These are phyloP conservation scores for Aspergillus pseudoviridinutans DNA, from an alignment of 2,329 filamentous ascomycete genomes.

Conservation along the genomic window DNA sequence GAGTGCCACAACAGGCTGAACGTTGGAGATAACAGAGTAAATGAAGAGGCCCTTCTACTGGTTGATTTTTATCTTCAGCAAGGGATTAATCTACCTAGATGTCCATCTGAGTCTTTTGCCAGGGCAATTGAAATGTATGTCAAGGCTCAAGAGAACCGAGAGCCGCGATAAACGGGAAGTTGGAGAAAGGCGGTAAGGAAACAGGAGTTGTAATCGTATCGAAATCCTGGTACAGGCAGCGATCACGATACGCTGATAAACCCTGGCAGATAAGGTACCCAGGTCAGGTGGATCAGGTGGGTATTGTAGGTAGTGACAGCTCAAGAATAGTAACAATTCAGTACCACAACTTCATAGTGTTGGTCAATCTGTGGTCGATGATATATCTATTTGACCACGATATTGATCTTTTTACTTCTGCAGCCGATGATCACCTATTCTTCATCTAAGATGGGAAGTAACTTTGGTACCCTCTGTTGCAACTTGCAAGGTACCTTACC, in stretches of 20 bases:
- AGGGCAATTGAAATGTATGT: background rate
- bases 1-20: slow-evolving; percentile 1
- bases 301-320: background rate
- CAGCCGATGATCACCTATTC: background rate
- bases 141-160: background rate
- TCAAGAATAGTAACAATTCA: background rate
- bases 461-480: background rate
- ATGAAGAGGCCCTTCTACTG: background rate
- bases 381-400: background rate
- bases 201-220: background rate
- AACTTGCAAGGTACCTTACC: background rate
- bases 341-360: background rate
- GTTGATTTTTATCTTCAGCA: background rate
- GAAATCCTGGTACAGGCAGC: background rate
- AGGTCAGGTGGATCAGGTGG: background rate
- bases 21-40: background rate
- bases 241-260: background rate
- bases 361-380: background rate
- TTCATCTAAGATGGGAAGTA: background rate
- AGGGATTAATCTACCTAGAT: background rate
- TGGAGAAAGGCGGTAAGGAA: background rate
- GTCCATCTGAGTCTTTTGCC: background rate
- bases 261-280: background rate
- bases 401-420: background rate
- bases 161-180: background rate